Conservation (phyloP, 192 early-diverging fungal species). For the Backusella sp. region DNA sequence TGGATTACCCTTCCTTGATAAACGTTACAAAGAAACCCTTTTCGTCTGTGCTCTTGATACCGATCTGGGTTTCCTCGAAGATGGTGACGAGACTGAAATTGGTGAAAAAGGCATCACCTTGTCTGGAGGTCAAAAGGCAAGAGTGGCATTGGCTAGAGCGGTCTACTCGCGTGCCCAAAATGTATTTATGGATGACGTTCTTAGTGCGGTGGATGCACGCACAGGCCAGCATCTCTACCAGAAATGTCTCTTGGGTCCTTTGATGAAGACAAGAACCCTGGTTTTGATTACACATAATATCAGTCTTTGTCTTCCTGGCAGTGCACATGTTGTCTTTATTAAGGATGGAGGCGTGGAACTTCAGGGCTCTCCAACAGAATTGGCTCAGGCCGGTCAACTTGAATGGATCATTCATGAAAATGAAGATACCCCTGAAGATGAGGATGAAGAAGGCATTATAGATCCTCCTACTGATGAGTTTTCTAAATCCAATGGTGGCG, state of each 20-base stretch:
- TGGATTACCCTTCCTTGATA: constrained; percentile 26
- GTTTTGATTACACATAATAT: constrained; percentile 87
- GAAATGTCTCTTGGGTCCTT: constrained; percentile 67
- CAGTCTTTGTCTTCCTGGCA: constrained; percentile 52
- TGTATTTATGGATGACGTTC: constrained; percentile 82
- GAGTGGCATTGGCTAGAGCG: constrained; percentile 84
- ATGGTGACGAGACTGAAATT: constrained; percentile 77
- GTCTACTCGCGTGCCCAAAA: constrained; percentile 68
- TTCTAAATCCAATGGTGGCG: not conserved
- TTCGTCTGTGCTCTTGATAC: constrained; percentile 71
- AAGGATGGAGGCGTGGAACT: constrained; percentile 44
- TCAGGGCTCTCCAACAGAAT: not conserved
- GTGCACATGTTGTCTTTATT: constrained; percentile 51
- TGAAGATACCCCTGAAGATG: not conserved
- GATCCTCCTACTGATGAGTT: not conserved
- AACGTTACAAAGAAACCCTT: constrained; percentile 27
- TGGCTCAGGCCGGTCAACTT: constrained; percentile 22
- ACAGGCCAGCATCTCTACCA: constrained; percentile 79
- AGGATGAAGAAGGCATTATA: constrained; percentile 7
- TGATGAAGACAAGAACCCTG: constrained; percentile 75
- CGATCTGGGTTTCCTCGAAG: constrained; percentile 78
- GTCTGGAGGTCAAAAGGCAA: constrained; percentile 86
- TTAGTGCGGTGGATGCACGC: constrained; percentile 85
- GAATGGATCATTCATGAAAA: constrained; percentile 29
- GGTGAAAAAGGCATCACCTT: constrained; percentile 87